Conservation (phyloP, 768 basidiomycete species). For the Podaxis pistillaris region DNA sequence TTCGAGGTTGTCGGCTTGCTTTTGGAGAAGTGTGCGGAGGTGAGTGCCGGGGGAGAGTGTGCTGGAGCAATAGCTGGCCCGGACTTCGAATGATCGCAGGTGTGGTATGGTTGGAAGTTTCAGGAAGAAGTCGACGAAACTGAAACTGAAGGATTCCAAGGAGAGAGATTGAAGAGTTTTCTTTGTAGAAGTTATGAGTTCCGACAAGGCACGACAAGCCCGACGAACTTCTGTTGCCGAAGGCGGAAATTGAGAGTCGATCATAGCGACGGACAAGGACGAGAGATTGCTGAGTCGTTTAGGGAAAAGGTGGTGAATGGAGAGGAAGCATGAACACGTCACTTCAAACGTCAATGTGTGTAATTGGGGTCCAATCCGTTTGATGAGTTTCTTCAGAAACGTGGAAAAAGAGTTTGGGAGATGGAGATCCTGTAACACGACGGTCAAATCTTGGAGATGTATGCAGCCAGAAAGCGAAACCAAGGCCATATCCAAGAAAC, state of each 20-base stretch:
- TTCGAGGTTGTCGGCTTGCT: background rate
- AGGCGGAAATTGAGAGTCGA: background rate
- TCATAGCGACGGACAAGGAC: background rate
- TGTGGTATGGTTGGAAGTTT: background rate
- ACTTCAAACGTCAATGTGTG: background rate
- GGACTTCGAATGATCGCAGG: background rate
- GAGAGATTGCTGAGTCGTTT: background rate
- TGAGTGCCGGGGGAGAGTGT: background rate
- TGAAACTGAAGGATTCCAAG: background rate
- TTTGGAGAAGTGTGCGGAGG: background rate
- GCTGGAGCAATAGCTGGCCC: background rate
- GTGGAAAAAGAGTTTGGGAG: constrained; percentile 19
- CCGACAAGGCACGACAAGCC: background rate
- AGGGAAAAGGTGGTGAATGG: background rate
- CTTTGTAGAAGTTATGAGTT: background rate
- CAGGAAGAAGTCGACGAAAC: background rate
- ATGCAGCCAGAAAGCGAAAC: constrained; percentile 16
- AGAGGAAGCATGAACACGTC: background rate
- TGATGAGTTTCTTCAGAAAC: constrained; percentile 21
- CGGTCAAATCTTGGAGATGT: constrained; percentile 22
- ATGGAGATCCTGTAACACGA: constrained; percentile 24
- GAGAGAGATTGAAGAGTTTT: background rate
- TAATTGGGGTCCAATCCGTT: background rate
- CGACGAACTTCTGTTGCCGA: background rate
- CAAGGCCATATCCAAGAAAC: constrained; percentile 15